Base-by-base conservation (phyloP, 306 rosid genomes). In the Senna tora region DNA sequence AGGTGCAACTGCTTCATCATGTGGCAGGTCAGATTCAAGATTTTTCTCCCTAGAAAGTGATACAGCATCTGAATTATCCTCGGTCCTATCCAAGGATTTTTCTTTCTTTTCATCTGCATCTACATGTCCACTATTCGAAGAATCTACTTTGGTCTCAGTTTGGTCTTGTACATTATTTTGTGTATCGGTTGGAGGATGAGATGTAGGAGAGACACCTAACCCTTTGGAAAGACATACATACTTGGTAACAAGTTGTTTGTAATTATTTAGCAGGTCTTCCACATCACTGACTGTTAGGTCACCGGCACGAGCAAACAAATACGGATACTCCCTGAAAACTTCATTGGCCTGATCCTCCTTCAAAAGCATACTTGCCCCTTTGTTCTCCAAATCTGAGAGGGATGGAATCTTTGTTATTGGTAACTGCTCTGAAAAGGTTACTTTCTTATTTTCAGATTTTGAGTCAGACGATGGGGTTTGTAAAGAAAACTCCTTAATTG, bases 371-470 rank as follows among this genome's bases (percentile, higher is more conserved):
- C 65, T 67, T 53, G 95, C 98, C 20, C 97, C 98, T 86, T 86
- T 91, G 68, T 83, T 84, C 83, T 95, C 99, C 89, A 95, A 81
- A 83, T 91, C 96, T 0, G 93, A 84, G 80, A 92, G 96, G 69
- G 97, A 89, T 52, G 90, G 92, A 81, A 80, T 82, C 76, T 89
- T 82, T 38, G 80, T 28, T 21, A 87, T 79, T 32, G 71, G 69
- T 65, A 41, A 83, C 71, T 80, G 77, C 55, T 84, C 87, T 34
- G 73, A 77, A 70, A 71, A 51, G 14, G 81, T 74, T 72, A 76
- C 84, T 73, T 81, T 80, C 77, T 79, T 78, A 33, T 64, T 64
- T 73, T 71, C 77, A 22, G 88, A 76, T 75, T 71, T 92, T 58
- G 65, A 56, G 53, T 64, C 85, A 63, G 90, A 74, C 30, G 87